Base-by-base conservation (phyloP, 1,139 yeast species). In the Candida pseudocylindracea region DNA sequence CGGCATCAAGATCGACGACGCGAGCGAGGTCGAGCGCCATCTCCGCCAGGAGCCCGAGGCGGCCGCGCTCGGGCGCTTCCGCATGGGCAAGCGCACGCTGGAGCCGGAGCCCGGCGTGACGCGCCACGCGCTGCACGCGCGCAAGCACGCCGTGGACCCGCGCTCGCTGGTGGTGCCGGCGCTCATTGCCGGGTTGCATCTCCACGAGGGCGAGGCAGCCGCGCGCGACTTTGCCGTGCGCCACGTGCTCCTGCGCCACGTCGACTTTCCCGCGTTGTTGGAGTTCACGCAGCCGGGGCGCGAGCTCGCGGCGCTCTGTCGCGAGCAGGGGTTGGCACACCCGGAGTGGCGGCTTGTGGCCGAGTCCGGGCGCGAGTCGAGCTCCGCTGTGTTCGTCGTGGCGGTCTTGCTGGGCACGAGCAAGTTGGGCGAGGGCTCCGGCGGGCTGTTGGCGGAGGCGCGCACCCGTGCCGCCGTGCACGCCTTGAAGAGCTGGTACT, bases 341-440 rank as follows among this genome's bases (percentile, higher is more conserved):
- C 95, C 95, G 20, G 72, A 57, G 39, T 49, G 85, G 29, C 72
- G 93, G 49, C 64, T 91, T 37, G 58, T 88, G 38, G 88, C 93
- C 26, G 99, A 88, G 54, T 76, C 93, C 26, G 99, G 99, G 50
- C 68, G 98, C 52, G 59, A 63, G 44, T 71, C 94, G 4, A 67
- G 70, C 37, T 71, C 80, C 36, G 93, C 98, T 24, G 74, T 83
- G 31, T 88, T 68, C 45, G 79, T 85, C 12, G 93, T 88, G 28
- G 96, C 95, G 34, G 92, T 81, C 1, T 88, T 83, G 51, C 63
- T 75, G 36, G 96, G 95, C 28, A 61, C 63, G 15, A 71, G 72
- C 38, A 75, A 81, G 53, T 60, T 88, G 36, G 95, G 96, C 34
- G 96, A 88, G 54, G 95, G 95, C 31, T 83, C 78, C 45, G 99